Percentiles rank a stretch among this genome's conserved stretches.
phyloP scores from a whole-genome alignment of 768 basidiomycete species.

The Wakefieldia striispora region DNA sequence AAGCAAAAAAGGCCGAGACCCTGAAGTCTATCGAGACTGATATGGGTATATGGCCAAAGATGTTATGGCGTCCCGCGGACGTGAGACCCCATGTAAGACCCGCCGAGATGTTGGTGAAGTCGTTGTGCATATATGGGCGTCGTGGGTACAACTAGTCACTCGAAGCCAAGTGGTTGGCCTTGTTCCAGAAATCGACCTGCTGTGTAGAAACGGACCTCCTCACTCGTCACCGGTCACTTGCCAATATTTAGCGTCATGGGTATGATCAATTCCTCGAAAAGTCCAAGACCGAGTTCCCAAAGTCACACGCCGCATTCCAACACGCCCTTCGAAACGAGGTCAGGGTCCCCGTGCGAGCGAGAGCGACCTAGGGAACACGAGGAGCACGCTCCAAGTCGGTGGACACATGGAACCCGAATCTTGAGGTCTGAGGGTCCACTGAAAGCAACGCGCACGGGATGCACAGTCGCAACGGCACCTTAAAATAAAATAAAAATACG shows the following conservation, averaged over 20 bases:
- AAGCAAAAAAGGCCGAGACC: constrained; percentile 2
- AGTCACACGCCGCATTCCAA: constrained; percentile 3
- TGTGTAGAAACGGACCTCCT: background rate
- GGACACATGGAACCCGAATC: background rate
- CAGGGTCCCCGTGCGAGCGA: constrained; percentile 20
- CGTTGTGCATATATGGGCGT: constrained; percentile 1
- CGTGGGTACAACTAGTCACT: background rate
- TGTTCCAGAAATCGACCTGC: background rate
- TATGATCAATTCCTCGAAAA: background rate
- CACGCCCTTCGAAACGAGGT: constrained; percentile 10
- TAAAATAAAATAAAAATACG: background rate
- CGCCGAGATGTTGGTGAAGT: constrained; percentile 3
- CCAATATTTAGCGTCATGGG: background rate
- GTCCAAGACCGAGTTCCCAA: background rate
- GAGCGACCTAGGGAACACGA: constrained; percentile 1
- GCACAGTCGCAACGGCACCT: constrained; percentile 4
- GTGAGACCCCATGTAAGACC: constrained; percentile 3
- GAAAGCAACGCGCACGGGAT: constrained; percentile 1
- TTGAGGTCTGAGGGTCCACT: background rate
- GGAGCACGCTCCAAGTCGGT: constrained; percentile 9
- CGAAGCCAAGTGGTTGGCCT: background rate
- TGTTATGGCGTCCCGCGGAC: constrained; percentile 17
- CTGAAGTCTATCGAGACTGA: constrained; percentile 14
- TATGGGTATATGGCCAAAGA: constrained; percentile 2
- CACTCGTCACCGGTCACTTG: background rate